phyloP scores from a whole-genome alignment of 495 filamentous ascomycete species.

The Lasiosphaeria miniovina region DNA sequence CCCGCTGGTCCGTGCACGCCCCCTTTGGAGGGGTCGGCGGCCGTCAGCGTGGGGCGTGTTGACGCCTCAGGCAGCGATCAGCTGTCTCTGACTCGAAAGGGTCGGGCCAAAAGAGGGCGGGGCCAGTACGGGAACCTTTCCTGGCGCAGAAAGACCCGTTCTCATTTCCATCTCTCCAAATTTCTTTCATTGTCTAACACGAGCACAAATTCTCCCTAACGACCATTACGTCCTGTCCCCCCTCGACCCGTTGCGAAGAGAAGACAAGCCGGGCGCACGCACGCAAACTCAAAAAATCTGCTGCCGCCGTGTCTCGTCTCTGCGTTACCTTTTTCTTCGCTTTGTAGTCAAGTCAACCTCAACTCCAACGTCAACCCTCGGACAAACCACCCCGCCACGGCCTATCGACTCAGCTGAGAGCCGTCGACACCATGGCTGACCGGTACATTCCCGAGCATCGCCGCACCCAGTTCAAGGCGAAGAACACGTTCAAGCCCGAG shows the following conservation, averaged over 20 bases:
- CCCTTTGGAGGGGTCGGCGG: neutral
- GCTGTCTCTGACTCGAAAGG: constrained; percentile 1
- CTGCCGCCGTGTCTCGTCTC: constrained; percentile 31
- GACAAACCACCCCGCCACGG: constrained; percentile 29
- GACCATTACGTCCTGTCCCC: neutral
- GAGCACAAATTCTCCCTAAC: constrained; percentile 24
- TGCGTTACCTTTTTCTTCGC: too few relatives aligned
- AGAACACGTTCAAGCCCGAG: constrained; percentile 96
- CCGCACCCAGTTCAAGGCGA: constrained; percentile 98
- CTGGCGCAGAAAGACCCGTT: constrained; percentile 10
- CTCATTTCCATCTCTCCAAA: constrained; percentile 25
- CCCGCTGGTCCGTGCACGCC: neutral
- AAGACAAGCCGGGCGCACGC: neutral
- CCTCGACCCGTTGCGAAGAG: neutral
- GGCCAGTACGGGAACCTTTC: neutral
- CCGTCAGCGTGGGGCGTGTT: neutral
- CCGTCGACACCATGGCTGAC: constrained; percentile 76
- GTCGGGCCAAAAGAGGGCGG: neutral
- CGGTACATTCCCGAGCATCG: constrained; percentile 99
- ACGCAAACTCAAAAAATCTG: neutral
- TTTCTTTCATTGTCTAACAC: constrained; percentile 37
- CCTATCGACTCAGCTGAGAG: constrained; percentile 19
- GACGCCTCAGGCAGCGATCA: constrained; percentile 7
- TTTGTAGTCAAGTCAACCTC: neutral
- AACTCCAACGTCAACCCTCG: constrained; percentile 33